Evolutionary conservation across 257 asterid species (phyloP), one percentile per base, ranked within the genome.

Genomic region (Orobanche coerulescens): DNA sequence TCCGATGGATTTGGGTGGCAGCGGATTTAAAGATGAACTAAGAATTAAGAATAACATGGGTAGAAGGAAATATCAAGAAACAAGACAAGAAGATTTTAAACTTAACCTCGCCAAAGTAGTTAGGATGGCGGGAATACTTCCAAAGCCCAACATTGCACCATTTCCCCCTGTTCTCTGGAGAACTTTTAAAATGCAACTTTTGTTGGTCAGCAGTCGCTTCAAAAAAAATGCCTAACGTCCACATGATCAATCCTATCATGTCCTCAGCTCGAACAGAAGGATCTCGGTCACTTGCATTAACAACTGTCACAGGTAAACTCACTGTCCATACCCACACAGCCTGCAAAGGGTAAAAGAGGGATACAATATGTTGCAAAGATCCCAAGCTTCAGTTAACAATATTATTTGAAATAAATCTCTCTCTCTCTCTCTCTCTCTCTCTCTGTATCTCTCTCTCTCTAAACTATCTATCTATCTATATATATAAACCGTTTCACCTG

Each of bases 251-350:
- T 52, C 96, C 98, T 44, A 86, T 76, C 37, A 86, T 58, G 65
- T 93, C 98, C 56, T 8, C 71, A 68, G 90, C 84, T 33, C 71
- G 68, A 77, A 93, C 23, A 13, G 89, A 76, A 57, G 97, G 97
- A 39, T 83, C 66, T 40, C 76, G 75, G 30, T 75, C 72, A 48
- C 88, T 86, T 62, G 96, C 90, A 70, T 89, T 93, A 51, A 89
- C 95, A 75, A 93, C 50, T 58, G 98, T 93, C 70, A 93, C 81
- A 0, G 98, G 97, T 65, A 89, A 83, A 73, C 95, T 93, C 79
- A 89, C 98, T 53, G 92, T 84, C 98, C 98, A 93, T 31, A 93
- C 98, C 98, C 98, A 93, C 23, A 93, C 81, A 39, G 98, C 95
- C 96, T 92, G 82, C 65, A 26, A 19, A 61, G 16, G 16, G 46